Conservation (phyloP, 2,329 filamentous ascomycete species). For the Penicillium polonicum region DNA sequence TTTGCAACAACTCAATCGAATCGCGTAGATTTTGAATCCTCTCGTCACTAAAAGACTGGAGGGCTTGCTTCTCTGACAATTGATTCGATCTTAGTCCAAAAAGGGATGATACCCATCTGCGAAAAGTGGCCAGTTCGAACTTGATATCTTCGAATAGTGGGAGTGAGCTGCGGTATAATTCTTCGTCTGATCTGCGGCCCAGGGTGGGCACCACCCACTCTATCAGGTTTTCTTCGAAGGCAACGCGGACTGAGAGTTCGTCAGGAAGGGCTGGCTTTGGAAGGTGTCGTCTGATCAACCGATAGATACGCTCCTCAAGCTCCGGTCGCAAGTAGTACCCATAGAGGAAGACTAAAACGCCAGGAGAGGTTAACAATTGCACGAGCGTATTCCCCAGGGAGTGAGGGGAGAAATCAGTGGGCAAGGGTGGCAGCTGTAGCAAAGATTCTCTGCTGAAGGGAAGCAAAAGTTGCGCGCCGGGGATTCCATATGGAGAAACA, state of each 20-base stretch:
- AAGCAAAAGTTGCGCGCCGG: constrained; percentile 33
- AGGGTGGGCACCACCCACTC: constrained; percentile 45
- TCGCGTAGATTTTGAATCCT: constrained; percentile 31
- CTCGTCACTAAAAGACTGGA: constrained; percentile 21
- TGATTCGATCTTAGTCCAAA: constrained; percentile 28
- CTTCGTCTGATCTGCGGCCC: constrained; percentile 42
- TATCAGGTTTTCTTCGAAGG: constrained; percentile 44
- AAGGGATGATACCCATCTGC: constrained; percentile 33
- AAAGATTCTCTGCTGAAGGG: constrained; percentile 40
- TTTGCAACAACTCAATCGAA: constrained; percentile 33
- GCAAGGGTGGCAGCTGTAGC: constrained; percentile 34
- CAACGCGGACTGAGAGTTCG: constrained; percentile 43
- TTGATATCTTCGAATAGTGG: constrained; percentile 39
- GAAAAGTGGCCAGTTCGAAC: constrained; percentile 36
- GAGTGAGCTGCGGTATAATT: constrained; percentile 38
- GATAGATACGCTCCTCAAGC: constrained; percentile 42
- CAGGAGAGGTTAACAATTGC: constrained; percentile 36
- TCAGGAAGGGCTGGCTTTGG: constrained; percentile 44
- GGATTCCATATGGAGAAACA: constrained; percentile 35
- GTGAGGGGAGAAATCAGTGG: constrained; percentile 27
- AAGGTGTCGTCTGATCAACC: constrained; percentile 41
- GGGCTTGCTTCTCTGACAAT: constrained; percentile 15
- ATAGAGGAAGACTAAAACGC: constrained; percentile 37
- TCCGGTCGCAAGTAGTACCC: constrained; percentile 37
- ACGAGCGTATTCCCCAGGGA: constrained; percentile 29